phyloP scores from a whole-genome alignment of 208 protist genomes.

The Leishmania mexicana region DNA sequence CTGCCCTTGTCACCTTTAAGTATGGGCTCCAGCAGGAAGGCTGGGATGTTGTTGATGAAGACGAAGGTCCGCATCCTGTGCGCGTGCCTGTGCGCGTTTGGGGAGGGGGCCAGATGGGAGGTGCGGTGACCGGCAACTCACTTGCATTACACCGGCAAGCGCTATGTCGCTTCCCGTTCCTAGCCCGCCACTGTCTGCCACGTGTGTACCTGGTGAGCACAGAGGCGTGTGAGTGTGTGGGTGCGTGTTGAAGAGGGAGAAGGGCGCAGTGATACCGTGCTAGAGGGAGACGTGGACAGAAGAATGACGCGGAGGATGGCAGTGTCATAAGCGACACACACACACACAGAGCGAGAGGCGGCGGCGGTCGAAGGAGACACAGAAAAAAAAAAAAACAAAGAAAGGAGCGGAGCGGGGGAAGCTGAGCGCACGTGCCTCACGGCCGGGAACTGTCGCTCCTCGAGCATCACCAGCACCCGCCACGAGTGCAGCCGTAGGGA shows the following conservation, averaged over 20 bases:
- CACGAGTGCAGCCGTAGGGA: background rate
- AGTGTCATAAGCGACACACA: too few relatives aligned
- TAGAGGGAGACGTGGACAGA: background rate
- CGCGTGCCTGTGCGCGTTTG: background rate
- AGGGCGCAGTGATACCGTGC: background rate
- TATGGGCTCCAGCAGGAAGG: slow-evolving; percentile 73
- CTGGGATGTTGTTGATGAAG: slow-evolving; percentile 84
- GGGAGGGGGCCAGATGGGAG: background rate
- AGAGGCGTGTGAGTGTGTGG: background rate
- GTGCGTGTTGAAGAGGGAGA: background rate
- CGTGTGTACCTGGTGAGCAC: background rate
- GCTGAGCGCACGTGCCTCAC: background rate
- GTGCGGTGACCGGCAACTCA: background rate
- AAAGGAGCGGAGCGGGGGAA: background rate
- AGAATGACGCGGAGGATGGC: background rate
- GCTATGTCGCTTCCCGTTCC: background rate
- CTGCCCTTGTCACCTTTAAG: slow-evolving; percentile 16
- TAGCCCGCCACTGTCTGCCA: background rate
- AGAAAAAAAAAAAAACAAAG: background rate
- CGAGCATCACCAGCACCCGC: background rate
- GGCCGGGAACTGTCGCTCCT: background rate
- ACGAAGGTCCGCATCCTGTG: slow-evolving; percentile 76
- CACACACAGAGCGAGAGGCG: background rate
- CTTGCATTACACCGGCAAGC: background rate
- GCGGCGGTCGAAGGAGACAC: background rate